These are phyloP conservation scores for Daedaleopsis sinensis DNA, from an alignment of 768 basidiomycete genomes.

Conservation along the genomic window DNA sequence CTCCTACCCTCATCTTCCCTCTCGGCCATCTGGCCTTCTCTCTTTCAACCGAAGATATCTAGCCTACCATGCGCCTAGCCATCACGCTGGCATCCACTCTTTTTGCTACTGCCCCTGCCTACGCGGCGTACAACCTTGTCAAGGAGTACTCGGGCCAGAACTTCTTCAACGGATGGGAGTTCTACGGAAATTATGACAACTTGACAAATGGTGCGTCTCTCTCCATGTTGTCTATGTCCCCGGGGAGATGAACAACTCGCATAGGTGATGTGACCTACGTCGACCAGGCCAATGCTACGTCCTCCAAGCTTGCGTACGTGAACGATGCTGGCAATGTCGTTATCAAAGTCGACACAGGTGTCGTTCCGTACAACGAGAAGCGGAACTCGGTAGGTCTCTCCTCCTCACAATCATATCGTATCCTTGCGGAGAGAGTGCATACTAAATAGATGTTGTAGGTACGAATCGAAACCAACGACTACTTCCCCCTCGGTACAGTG, in stretches of 20 bases:
- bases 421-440: neutral
- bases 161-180: slow-evolving; percentile 48
- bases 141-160: slow-evolving; percentile 41
- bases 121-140: slow-evolving; percentile 31
- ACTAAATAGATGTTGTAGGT: slow-evolving; percentile 33
- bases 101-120: slow-evolving; percentile 10
- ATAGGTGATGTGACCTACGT: slow-evolving; percentile 68
- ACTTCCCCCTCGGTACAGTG: slow-evolving; percentile 44
- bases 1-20: neutral
- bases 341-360: slow-evolving; percentile 68
- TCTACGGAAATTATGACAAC: slow-evolving; percentile 42
- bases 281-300: slow-evolving; percentile 46
- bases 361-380: slow-evolving; percentile 53
- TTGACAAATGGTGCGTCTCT: slow-evolving; percentile 34
- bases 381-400: slow-evolving; percentile 55
- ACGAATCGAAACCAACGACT: slow-evolving; percentile 44
- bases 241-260: neutral
- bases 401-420: neutral
- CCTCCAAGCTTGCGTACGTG: slow-evolving; percentile 57
- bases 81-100: slow-evolving; percentile 18
- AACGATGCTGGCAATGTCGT: slow-evolving; percentile 64
- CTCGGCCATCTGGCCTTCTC: neutral
- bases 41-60: neutral
- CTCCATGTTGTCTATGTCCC: neutral
- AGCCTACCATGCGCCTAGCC: slow-evolving; percentile 13